Evolutionary conservation across 306 rosid genomes (phyloP).

Genomic region (Chamaecrista fasciculata): DNA sequence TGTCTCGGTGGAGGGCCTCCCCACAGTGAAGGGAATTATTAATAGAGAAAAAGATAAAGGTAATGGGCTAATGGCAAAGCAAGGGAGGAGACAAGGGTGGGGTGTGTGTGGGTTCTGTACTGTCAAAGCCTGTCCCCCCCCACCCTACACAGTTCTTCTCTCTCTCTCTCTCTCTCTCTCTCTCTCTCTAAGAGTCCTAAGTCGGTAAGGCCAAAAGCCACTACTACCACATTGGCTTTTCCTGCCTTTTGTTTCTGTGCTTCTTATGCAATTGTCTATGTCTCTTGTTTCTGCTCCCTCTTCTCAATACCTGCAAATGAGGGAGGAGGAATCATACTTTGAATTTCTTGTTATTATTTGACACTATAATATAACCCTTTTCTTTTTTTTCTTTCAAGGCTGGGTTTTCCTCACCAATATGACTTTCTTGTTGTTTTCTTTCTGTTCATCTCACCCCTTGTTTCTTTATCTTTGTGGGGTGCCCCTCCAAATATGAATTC

Average conservation of each 20-base stretch:
- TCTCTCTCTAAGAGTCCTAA: conserved; percentile 44
- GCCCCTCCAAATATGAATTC: conserved; percentile 50
- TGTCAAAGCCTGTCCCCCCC: conserved; percentile 83
- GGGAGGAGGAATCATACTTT: conserved; percentile 76
- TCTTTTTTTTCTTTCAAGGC: conserved; percentile 26
- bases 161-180: conserved; percentile 28
- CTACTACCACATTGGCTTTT: conserved; percentile 61
- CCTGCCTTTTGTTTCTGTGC: conserved; percentile 76
- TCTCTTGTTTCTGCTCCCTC: conserved; percentile 78
- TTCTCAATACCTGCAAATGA: conserved; percentile 79
- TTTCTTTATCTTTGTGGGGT: conserved; percentile 50
- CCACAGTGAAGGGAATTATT: conserved; percentile 49
- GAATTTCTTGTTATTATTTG: conserved; percentile 82
- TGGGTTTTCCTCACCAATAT: conserved; percentile 39
- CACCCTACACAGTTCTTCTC: conserved; percentile 79
- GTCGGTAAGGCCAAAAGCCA: conserved; percentile 54
- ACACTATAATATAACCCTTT: conserved; percentile 25
- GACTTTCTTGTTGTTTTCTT: conserved; percentile 43
- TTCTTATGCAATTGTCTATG: conserved; percentile 74
- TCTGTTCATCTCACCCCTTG: conserved; percentile 45
- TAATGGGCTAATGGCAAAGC: conserved; percentile 47
- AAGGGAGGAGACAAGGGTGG: conserved; percentile 44
- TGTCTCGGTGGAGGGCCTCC: conserved; percentile 79
- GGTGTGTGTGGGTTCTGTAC: conserved; percentile 77
- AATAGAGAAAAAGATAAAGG: conserved; percentile 40